Evolutionary conservation across 192 early-diverging fungal genomes (phyloP).

Genomic region (Pilaira anomala): DNA sequence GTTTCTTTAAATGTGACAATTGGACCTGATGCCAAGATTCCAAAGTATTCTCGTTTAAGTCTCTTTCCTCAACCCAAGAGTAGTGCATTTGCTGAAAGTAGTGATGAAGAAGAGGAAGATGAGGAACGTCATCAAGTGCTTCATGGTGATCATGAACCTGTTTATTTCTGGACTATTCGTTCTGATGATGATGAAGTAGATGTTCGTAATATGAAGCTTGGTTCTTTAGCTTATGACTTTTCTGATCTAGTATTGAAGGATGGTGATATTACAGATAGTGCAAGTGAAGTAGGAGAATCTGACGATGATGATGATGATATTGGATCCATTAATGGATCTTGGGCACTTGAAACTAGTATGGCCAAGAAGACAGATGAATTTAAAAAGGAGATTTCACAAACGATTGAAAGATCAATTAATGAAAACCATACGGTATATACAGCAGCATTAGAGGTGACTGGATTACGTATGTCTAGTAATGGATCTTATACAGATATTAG

Average conservation of each 20-base stretch:
- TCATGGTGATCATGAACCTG: conserved; percentile 47
- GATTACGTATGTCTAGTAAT: conserved; percentile 83
- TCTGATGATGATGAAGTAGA: conserved; percentile 58
- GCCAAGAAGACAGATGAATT: conserved; percentile 61
- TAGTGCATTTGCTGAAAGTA: conserved; percentile 42
- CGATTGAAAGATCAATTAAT: conserved; percentile 76
- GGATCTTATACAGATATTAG: conserved; percentile 78
- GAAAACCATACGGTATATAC: conserved; percentile 74
- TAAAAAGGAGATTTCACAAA: conserved; percentile 67
- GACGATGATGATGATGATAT: conserved; percentile 42
- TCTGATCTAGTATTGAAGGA: conserved; percentile 39
- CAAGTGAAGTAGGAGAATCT: conserved; percentile 31
- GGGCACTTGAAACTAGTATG: conserved; percentile 46
- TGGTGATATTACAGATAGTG: conserved; percentile 35
- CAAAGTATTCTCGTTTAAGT: conserved; percentile 63
- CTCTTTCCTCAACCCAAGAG: conserved; percentile 37
- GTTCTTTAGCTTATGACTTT: conserved; percentile 51
- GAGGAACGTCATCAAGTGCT: conserved; percentile 9
- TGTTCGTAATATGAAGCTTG: conserved; percentile 49
- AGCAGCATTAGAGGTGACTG: conserved; percentile 81
- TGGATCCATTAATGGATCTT: conserved; percentile 46
- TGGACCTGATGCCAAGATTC: conserved; percentile 70
- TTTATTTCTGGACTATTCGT: conserved; percentile 54
- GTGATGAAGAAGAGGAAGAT: conserved; percentile 39
- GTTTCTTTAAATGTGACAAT: conserved; percentile 59